Conservation (phyloP, 2,329 filamentous ascomycete genomes). For the Magnaporthiopsis rhizophila region DNA sequence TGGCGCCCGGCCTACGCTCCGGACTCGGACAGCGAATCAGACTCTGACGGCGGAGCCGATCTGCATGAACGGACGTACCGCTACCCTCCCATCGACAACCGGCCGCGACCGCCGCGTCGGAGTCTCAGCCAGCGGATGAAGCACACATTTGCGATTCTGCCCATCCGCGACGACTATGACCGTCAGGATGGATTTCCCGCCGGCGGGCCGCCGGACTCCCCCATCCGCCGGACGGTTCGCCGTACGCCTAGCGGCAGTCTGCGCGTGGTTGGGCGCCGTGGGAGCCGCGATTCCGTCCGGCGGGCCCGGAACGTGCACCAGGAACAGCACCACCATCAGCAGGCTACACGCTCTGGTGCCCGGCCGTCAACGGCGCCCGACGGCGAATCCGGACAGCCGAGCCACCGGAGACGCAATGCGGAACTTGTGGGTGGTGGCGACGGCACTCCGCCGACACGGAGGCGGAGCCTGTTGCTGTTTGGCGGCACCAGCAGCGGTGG, state of each 20-base stretch:
- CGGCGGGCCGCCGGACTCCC: slow-evolving; percentile 15
- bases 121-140: slow-evolving; percentile 47
- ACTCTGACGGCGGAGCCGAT: slow-evolving; percentile 26
- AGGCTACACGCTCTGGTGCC: slow-evolving; percentile 12
- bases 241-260: slow-evolving; percentile 53
- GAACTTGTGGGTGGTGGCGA: slow-evolving; percentile 1
- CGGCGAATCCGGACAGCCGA: background rate
- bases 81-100: slow-evolving; percentile 42
- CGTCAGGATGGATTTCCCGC: slow-evolving; percentile 17
- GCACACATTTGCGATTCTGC: slow-evolving; percentile 53
- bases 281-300: slow-evolving; percentile 37
- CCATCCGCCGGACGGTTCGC: slow-evolving; percentile 49
- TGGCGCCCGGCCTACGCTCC: slow-evolving; percentile 47
- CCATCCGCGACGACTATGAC: slow-evolving; percentile 28
- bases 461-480: background rate
- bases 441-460: background rate
- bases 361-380: slow-evolving; percentile 31
- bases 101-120: slow-evolving; percentile 32
- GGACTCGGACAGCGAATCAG: slow-evolving; percentile 20
- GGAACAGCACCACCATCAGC: slow-evolving; percentile 1
- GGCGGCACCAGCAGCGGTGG: background rate
- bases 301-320: slow-evolving; percentile 11
- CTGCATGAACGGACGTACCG: slow-evolving; percentile 29
- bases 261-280: slow-evolving; percentile 46
- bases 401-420: slow-evolving; percentile 15